Base-by-base conservation (phyloP, 495 filamentous ascomycete species). In the Opeltia flavorubescens region DNA sequence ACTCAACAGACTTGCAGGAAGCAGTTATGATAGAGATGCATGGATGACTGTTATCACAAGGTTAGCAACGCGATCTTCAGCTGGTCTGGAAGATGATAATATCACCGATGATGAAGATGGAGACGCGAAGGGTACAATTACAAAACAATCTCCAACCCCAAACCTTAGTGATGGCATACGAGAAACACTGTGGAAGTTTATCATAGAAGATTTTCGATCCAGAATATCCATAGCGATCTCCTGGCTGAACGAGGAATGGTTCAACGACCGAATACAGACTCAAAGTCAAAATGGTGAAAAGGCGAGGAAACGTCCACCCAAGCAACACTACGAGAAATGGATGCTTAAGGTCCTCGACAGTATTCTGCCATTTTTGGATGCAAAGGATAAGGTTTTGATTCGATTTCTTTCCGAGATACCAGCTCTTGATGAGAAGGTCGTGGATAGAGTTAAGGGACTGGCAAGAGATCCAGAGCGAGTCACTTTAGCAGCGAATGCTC, bases 181-280 rank as follows among this genome's bases (percentile, higher is more conserved):
- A 17, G 83, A 94, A 53, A 72, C 73, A 13, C 67, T 98, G 5
- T 89, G 82, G 63, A 71, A 71, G 18, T 94, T 89, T 62, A 74
- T 96, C 33, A 69, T 95, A 20, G 84, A 88, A 48, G 91, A 99
- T 62, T 99, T 93, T 63, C 75, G 88, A 28, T 77, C 74, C 31
- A 78, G 89, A 20, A 84, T 96, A 46, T 87, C 86, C 47, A 72
- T 87, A 29, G 89, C 85, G 2, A 81, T 95, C 44, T 75, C 79
- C 15, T 99, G 91, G 91, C 69, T 96, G 23, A 89, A 82, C 55
- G 91, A 99, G 62, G 91, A 99, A 63, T 99, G 89, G 89, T 96
- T 94, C 64, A 91, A 86, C 57, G 93, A 95, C 60, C 76, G 76
- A 31, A 62, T 94, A 21, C 73, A 75, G 49, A 47, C 46, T 29